These are phyloP conservation scores for Cyberlindnera petersonii DNA, from an alignment of 805 yeast species.

Conservation along the genomic window DNA sequence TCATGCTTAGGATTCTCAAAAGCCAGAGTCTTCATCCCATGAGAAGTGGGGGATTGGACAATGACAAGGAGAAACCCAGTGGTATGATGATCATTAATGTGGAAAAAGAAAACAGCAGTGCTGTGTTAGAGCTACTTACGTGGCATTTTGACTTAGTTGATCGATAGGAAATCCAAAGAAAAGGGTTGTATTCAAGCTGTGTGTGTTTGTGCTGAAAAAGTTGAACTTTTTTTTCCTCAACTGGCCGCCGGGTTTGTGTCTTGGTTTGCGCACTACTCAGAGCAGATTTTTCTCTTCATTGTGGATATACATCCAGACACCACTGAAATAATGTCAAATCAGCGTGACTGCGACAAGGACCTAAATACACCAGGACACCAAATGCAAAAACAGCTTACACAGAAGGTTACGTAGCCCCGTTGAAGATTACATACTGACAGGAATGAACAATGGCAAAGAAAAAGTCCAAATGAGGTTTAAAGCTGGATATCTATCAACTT, in stretches of 20 bases:
- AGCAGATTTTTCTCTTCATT: too few species aligned
- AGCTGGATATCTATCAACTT: too few species aligned
- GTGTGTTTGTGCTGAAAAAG: slow-evolving; percentile 4
- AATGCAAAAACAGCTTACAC: too few species aligned
- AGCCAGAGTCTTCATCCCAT: background rate
- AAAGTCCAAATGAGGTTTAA: too few species aligned
- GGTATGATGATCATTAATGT: slow-evolving; percentile 6
- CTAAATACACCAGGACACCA: background rate
- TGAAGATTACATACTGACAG: too few species aligned
- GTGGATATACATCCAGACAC: slow-evolving; percentile 6
- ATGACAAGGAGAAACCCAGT: slow-evolving; percentile 4
- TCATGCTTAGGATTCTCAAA: slow-evolving; percentile 7
- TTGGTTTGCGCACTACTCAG: too few species aligned
- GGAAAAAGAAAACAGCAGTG: background rate
- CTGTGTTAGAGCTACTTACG: slow-evolving; percentile 28
- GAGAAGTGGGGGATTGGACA: background rate
- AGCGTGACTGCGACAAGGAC: slow-evolving; percentile 5
- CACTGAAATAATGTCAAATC: too few species aligned
- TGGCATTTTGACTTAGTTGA: slow-evolving; percentile 27
- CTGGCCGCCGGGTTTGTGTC: too few species aligned
- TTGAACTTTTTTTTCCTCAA: slow-evolving; percentile 2
- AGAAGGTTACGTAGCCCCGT: slow-evolving; percentile 7
- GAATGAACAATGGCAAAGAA: too few species aligned
- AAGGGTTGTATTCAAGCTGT: background rate
- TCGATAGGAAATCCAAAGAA: slow-evolving; percentile 4